Conservation (phyloP, 768 basidiomycete species). For the Tricholoma flavovirens region DNA sequence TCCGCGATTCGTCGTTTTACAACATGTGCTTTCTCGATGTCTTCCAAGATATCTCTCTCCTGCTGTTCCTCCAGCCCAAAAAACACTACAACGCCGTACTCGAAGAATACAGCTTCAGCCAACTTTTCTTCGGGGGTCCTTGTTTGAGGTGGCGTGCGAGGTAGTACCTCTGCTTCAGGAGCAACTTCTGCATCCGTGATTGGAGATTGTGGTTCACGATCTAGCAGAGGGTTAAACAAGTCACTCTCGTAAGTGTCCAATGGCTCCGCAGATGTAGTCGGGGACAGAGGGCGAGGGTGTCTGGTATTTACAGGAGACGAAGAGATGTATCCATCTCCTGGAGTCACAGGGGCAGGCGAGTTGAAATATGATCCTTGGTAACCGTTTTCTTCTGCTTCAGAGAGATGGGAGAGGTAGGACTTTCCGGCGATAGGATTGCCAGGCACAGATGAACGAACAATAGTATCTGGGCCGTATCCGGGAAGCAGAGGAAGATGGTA, state of each 20-base stretch:
- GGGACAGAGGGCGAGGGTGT: constrained; percentile 10
- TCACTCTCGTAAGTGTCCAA: constrained; percentile 4
- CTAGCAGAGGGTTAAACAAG: not conserved
- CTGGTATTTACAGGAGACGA: constrained; percentile 36
- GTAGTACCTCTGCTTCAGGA: constrained; percentile 1
- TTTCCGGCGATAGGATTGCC: constrained; percentile 46
- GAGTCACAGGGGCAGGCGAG: constrained; percentile 23
- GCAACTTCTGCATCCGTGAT: constrained; percentile 5
- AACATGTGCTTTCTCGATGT: constrained; percentile 66
- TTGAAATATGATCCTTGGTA: constrained; percentile 85
- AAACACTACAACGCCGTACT: constrained; percentile 89
- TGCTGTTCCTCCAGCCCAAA: constrained; percentile 79
- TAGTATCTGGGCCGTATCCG: constrained; percentile 81
- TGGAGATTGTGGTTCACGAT: constrained; percentile 11
- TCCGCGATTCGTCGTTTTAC: constrained; percentile 57
- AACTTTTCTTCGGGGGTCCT: constrained; percentile 40
- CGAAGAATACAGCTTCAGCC: constrained; percentile 75
- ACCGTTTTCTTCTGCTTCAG: constrained; percentile 85
- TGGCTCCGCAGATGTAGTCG: constrained; percentile 4
- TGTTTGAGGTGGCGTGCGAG: constrained; percentile 11
- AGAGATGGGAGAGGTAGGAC: constrained; percentile 61
- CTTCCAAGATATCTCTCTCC: constrained; percentile 81
- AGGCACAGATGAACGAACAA: constrained; percentile 78
- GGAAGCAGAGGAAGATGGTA: constrained; percentile 89
- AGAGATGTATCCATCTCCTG: constrained; percentile 62